Evolutionary conservation across 352 stramenopile species (phyloP).

Genomic region (Phytophthora macrochlamydospora): DNA sequence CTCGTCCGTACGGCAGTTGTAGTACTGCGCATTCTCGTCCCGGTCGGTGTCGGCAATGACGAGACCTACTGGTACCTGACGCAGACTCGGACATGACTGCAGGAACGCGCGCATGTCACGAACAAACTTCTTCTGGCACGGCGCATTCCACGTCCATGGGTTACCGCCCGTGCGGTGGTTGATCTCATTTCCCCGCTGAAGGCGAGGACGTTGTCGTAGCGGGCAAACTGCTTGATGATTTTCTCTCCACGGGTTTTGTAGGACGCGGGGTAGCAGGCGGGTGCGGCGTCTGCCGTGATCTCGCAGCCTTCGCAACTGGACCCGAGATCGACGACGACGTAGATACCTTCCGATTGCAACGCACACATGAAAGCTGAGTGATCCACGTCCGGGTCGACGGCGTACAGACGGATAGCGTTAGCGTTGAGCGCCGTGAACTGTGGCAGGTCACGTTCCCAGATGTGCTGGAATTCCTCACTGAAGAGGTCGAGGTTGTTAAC

Average conservation of each 20-base stretch:
- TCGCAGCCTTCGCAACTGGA: conserved; percentile 67
- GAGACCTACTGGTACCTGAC: conserved; percentile 75
- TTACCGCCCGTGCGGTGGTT: conserved; percentile 67
- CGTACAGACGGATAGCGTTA: conserved; percentile 85
- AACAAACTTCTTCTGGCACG: conserved; percentile 91
- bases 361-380: conserved; percentile 90
- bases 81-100: conserved; percentile 53
- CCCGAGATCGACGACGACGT: conserved; percentile 72
- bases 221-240: conserved; percentile 83
- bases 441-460: conserved; percentile 75
- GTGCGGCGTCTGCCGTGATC: conserved; percentile 58
- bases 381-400: conserved; percentile 69
- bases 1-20: conserved; percentile 77
- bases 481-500: conserved; percentile 87
- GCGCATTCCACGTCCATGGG: conserved; percentile 58
- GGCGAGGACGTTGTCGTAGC: conserved; percentile 85
- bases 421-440: conserved; percentile 68
- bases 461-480: conserved; percentile 64
- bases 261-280: conserved; percentile 61
- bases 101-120: conserved; percentile 86
- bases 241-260: conserved; percentile 78
- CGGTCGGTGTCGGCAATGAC: conserved; percentile 71
- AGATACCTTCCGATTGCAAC: conserved; percentile 74
- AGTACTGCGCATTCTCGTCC: conserved; percentile 74
- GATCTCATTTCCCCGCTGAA: conserved; percentile 86